These are phyloP conservation scores for Tuber borchii DNA, from an alignment of 495 filamentous ascomycete species.

Conservation along the genomic window DNA sequence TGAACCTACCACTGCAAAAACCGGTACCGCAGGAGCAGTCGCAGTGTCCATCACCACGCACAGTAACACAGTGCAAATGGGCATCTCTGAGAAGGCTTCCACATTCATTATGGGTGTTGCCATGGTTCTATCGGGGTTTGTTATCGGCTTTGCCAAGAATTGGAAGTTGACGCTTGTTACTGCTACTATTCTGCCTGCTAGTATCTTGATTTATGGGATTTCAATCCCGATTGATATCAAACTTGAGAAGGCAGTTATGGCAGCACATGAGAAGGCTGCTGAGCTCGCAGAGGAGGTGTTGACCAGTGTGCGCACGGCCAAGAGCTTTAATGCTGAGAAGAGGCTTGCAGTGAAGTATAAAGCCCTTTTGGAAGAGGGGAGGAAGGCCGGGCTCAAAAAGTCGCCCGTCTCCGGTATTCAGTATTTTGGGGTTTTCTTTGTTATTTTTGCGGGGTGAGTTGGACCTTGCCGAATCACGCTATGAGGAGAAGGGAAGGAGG, in stretches of 20 bases:
- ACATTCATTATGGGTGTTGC: constrained; percentile 52
- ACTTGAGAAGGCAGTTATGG: constrained; percentile 52
- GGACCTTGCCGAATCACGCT: background rate
- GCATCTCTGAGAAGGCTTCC: constrained; percentile 59
- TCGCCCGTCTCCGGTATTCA: constrained; percentile 48
- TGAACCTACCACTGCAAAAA: background rate
- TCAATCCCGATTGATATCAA: constrained; percentile 55
- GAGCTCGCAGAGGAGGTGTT: constrained; percentile 56
- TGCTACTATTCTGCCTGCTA: constrained; percentile 52
- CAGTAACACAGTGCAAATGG: constrained; percentile 59
- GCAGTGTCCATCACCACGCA: constrained; percentile 58
- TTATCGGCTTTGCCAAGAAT: constrained; percentile 53
- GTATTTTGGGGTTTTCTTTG: constrained; percentile 31
- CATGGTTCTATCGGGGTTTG: constrained; percentile 49
- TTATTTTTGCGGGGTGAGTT: constrained; percentile 33
- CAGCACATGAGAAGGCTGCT: constrained; percentile 55
- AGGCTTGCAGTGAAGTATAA: constrained; percentile 52
- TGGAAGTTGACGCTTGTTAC: constrained; percentile 57
- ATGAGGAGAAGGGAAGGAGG: background rate
- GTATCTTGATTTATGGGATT: constrained; percentile 51
- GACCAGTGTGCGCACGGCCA: constrained; percentile 54
- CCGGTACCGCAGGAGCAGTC: constrained; percentile 32
- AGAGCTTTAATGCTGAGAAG: constrained; percentile 57
- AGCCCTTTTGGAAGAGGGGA: constrained; percentile 54
- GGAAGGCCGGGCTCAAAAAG: constrained; percentile 49